Percentiles rank a stretch among this genome's conserved stretches.
phyloP scores from a whole-genome alignment of 768 basidiomycete species.

The Tylopilus rubrobrunneus region DNA sequence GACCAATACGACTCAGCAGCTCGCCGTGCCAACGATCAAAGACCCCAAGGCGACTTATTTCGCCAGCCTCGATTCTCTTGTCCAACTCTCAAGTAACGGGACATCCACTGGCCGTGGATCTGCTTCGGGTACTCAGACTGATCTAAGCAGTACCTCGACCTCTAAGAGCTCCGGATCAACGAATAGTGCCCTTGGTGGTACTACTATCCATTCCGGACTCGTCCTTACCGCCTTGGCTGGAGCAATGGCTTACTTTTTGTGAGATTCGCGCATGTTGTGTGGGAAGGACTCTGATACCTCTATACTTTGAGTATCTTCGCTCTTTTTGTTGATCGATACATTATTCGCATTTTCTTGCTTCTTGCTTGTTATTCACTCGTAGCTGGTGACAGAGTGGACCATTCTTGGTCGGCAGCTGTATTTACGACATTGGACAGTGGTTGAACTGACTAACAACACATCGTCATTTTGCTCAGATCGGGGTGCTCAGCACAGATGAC shows the following conservation, averaged over 20 bases:
- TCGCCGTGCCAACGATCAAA: slow-evolving; percentile 57
- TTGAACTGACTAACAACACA: too few species aligned
- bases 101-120: slow-evolving; percentile 21
- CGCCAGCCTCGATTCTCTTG: slow-evolving; percentile 54
- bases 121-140: slow-evolving; percentile 18
- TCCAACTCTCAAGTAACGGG: slow-evolving; percentile 65
- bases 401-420: too few species aligned
- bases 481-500: too few species aligned
- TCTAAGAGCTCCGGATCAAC: slow-evolving; percentile 11
- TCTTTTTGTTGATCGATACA: slow-evolving; percentile 5
- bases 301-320: neutral
- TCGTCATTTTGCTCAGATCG: too few species aligned
- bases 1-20: slow-evolving; percentile 60
- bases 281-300: slow-evolving; percentile 9
- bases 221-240: slow-evolving; percentile 12
- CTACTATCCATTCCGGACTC: slow-evolving; percentile 13
- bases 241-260: slow-evolving; percentile 14
- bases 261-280: neutral
- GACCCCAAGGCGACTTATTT: slow-evolving; percentile 62
- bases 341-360: neutral
- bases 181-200: slow-evolving; percentile 10
- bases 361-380: neutral
- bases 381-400: too few species aligned
- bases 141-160: slow-evolving; percentile 14
- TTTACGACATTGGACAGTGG: too few species aligned